Conservation (phyloP, 2,329 filamentous ascomycete species). For the Tolypocladium endophyticum region DNA sequence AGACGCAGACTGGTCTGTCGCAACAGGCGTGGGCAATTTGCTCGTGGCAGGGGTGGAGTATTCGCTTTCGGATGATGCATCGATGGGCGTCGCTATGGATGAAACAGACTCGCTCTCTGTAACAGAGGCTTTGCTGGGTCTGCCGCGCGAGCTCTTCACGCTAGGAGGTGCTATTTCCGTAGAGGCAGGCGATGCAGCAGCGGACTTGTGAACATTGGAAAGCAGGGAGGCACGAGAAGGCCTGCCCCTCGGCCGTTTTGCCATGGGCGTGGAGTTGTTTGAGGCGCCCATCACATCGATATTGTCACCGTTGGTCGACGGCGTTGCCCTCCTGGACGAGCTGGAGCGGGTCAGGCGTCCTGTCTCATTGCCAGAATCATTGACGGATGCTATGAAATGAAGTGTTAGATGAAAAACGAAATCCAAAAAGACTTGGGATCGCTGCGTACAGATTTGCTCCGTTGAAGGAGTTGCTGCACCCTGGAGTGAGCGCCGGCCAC, state of each 20-base stretch:
- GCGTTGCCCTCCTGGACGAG: constrained; percentile 8
- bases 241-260: constrained; percentile 13
- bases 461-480: constrained; percentile 7
- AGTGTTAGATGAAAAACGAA: neutral
- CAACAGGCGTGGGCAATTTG: constrained; percentile 22
- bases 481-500: constrained; percentile 15
- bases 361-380: constrained; percentile 6
- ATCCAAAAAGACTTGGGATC: no score
- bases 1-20: constrained; percentile 7
- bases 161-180: neutral
- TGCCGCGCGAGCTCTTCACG: constrained; percentile 3
- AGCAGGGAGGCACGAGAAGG: constrained; percentile 9
- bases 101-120: constrained; percentile 19
- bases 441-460: constrained; percentile 9
- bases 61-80: constrained; percentile 18
- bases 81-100: constrained; percentile 18
- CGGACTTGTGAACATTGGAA: constrained; percentile 6
- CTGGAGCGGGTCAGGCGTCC: constrained; percentile 16
- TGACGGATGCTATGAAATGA: constrained; percentile 7
- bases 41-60: constrained; percentile 26
- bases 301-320: neutral
- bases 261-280: neutral
- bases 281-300: neutral
- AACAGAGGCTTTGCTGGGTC: constrained; percentile 8
- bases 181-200: constrained; percentile 2